Evolutionary conservation across 176 grass and related monocot genomes (phyloP).

Genomic region (Carex scoparia): DNA sequence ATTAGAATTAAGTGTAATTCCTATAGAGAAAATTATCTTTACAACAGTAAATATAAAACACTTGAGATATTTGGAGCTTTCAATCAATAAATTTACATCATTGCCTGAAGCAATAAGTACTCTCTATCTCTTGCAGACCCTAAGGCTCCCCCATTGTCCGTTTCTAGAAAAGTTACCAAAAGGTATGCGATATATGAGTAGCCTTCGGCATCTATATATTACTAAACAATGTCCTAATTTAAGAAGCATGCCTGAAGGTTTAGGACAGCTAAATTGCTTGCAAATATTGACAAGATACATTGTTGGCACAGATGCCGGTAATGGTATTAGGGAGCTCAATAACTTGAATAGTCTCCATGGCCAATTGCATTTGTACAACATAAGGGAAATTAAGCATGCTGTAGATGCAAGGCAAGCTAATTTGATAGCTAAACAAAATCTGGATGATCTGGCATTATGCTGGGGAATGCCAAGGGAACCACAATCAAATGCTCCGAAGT

Average conservation of each 20-base stretch:
- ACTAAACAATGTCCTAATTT: background rate
- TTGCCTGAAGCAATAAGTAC: background rate
- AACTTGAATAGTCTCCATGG: slow-evolving; percentile 20
- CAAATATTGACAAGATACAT: slow-evolving; percentile 20
- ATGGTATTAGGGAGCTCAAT: slow-evolving; percentile 25
- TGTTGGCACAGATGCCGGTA: background rate
- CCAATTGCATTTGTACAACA: background rate
- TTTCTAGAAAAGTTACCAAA: slow-evolving; percentile 5
- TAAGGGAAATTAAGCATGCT: background rate
- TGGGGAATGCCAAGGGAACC: background rate
- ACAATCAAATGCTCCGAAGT: background rate
- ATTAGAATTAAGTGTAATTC: background rate
- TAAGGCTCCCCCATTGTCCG: background rate
- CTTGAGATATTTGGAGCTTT: slow-evolving; percentile 14
- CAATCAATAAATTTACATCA: background rate
- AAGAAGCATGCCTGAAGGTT: slow-evolving; percentile 6
- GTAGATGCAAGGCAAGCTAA: background rate
- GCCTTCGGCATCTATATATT: slow-evolving; percentile 21
- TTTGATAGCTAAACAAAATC: slow-evolving; percentile 2
- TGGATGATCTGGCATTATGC: background rate
- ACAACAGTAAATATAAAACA: slow-evolving; percentile 7
- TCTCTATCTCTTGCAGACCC: slow-evolving; percentile 1
- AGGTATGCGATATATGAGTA: slow-evolving; percentile 31
- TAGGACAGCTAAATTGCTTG: slow-evolving; percentile 13
- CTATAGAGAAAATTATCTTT: background rate